Evolutionary conservation across 148 eudicot genomes (phyloP).

Genomic region (Amaranthus hypochondriacus): DNA sequence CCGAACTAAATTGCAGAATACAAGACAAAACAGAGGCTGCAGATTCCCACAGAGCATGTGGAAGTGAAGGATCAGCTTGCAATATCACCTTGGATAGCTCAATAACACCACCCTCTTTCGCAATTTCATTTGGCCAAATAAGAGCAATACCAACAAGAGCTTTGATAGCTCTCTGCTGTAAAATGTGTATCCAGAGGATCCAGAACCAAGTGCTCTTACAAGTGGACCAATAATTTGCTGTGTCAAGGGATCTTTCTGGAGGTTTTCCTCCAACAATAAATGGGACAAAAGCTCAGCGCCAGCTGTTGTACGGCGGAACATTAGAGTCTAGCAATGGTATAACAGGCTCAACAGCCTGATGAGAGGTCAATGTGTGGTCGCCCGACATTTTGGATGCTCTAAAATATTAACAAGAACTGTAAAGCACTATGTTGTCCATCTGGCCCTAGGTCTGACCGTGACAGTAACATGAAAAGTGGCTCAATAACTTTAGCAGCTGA

Average conservation of each 20-base stretch:
- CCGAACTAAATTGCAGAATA: slow-evolving; percentile 93
- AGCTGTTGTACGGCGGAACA: slow-evolving; percentile 82
- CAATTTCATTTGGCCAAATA: slow-evolving; percentile 95
- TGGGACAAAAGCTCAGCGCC: slow-evolving; percentile 94
- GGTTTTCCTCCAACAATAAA: slow-evolving; percentile 72
- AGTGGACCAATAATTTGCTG: slow-evolving; percentile 89
- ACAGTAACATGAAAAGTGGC: slow-evolving; percentile 72
- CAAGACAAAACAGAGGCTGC: slow-evolving; percentile 80
- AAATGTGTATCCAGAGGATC: slow-evolving; percentile 43
- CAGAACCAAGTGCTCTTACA: slow-evolving; percentile 70
- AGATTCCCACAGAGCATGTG: slow-evolving; percentile 92
- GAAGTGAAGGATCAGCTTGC: slow-evolving; percentile 80
- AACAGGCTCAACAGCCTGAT: slow-evolving; percentile 85
- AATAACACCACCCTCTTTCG: slow-evolving; percentile 90
- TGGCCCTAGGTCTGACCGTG: slow-evolving; percentile 77
- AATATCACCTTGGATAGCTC: slow-evolving; percentile 87
- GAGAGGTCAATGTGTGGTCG: slow-evolving; percentile 66
- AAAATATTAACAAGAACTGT: slow-evolving; percentile 88
- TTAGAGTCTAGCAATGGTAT: slow-evolving; percentile 81
- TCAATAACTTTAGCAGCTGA: slow-evolving; percentile 92
- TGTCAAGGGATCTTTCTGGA: slow-evolving; percentile 70
- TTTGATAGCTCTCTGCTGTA: slow-evolving; percentile 87
- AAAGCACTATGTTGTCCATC: slow-evolving; percentile 94
- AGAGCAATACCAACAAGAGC: slow-evolving; percentile 78
- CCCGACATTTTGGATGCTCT: slow-evolving; percentile 79